Base-by-base conservation (phyloP, 1,284 basidiomycete genomes). In the Puccinia horiana region DNA sequence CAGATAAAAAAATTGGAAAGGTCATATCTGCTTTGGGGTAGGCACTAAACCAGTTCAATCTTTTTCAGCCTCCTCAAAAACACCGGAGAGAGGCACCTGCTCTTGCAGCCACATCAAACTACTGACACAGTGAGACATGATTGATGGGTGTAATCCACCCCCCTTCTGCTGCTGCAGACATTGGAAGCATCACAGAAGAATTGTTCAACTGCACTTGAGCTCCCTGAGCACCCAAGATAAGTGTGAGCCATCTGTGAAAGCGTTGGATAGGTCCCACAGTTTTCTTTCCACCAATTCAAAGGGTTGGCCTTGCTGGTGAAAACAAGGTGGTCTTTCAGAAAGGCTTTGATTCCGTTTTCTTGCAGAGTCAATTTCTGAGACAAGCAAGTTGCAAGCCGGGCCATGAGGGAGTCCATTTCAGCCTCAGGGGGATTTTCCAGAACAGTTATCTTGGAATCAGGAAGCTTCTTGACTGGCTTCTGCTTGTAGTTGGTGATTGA, bases 251-350 rank as follows among this genome's bases (percentile, higher is more conserved):
- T n/a, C 3, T 20, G 2, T 1, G 29, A 3, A 23, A 70, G 67
- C 2, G 16, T 29, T n/a, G 67, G 67, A 35, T 69, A 69, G 35
- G 44, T 26, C 16, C 37, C 16, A 16, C 63, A 18, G 63, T 65
- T 18, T 29, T 18, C 63, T 29, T 67, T 67, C 63, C 63, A 67
- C 63, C 63, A 67, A 2, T 37, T 67, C 35, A 67, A 42, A 42
- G n/a, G n/a, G n/a, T n/a, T n/a, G n/a, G n/a, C n/a, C n/a, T n/a
- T n/a, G n/a, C n/a, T n/a, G n/a, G n/a, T n/a, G n/a, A n/a, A n/a
- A n/a, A n/a, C n/a, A n/a, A n/a, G n/a, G n/a, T n/a, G n/a, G n/a
- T n/a, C n/a, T n/a, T n/a, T n/a, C n/a, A n/a, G n/a, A n/a, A n/a
- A n/a, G n/a, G n/a, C n/a, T n/a, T n/a, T n/a, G n/a, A n/a, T n/a